Evolutionary conservation across 2,329 filamentous ascomycete genomes (phyloP).

Genomic region (Fonsecaea nubica): DNA sequence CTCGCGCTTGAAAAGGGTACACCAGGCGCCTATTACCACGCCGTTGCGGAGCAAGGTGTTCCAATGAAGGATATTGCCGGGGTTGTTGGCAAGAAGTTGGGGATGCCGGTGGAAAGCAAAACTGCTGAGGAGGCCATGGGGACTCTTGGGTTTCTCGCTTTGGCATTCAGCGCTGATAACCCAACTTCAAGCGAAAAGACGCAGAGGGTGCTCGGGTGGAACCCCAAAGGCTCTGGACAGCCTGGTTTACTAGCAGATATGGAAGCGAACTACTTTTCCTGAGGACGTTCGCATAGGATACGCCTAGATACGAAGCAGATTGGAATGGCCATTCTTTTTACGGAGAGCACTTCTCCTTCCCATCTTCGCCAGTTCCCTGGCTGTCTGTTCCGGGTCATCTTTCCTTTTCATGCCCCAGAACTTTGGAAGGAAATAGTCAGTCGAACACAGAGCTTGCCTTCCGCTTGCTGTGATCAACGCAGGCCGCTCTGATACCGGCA

Average conservation of each 20-base stretch:
- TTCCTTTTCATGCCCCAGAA: background rate
- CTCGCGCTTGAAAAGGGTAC: constrained; percentile 49
- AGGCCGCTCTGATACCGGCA: too few relatives aligned
- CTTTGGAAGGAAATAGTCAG: background rate
- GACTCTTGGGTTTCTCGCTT: constrained; percentile 44
- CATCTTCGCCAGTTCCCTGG: too few relatives aligned
- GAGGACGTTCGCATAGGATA: background rate
- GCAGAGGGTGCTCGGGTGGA: constrained; percentile 47
- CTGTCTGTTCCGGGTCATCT: too few relatives aligned
- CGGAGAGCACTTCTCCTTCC: too few relatives aligned
- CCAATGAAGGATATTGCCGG: constrained; percentile 47
- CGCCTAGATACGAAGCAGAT: background rate
- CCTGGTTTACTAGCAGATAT: constrained; percentile 44
- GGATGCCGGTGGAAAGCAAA: constrained; percentile 44
- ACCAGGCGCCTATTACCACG: constrained; percentile 48
- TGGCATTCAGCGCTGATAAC: constrained; percentile 43
- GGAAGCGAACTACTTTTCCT: constrained; percentile 40
- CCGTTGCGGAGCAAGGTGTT: constrained; percentile 47
- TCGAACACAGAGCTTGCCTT: background rate
- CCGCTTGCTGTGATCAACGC: background rate
- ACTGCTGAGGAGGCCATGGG: constrained; percentile 42
- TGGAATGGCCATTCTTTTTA: background rate
- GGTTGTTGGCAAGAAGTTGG: constrained; percentile 47
- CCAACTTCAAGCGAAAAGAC: constrained; percentile 49
- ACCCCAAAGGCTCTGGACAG: constrained; percentile 29